phyloP scores from a whole-genome alignment of 148 eudicot species.

The Amaranthus cruentus region DNA sequence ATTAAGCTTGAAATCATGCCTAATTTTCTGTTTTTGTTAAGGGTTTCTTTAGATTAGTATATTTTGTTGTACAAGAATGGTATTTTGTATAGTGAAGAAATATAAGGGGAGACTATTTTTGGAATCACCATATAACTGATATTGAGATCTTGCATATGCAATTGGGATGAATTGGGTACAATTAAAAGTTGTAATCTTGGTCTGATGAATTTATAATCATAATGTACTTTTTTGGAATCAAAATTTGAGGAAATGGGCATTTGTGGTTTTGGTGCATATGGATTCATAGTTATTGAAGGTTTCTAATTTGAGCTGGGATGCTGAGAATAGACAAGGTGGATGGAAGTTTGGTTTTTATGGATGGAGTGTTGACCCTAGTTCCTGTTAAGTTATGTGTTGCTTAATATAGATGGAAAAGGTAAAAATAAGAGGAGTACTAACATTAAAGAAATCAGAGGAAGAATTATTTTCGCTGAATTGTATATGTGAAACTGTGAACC shows the following conservation, averaged over 20 bases:
- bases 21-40: neutral
- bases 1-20: constrained; percentile 8
- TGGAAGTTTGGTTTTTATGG: no score
- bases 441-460: no score
- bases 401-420: no score
- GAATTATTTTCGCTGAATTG: no score
- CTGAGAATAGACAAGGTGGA: neutral
- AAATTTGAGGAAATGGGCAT: neutral
- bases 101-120: neutral
- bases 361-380: no score
- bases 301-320: neutral
- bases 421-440: no score
- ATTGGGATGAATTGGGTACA: neutral
- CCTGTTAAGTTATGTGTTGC: no score
- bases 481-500: neutral
- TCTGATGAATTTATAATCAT: neutral
- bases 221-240: neutral
- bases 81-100: neutral
- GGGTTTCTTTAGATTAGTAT: neutral
- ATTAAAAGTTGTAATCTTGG: neutral
- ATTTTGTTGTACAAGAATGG: neutral
- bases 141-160: neutral
- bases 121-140: neutral
- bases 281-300: neutral
- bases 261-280: neutral